A percentile compares a stretch with the other conserved stretches of the same genome.
phyloP scores from a whole-genome alignment of 148 eudicot genomes.

The Polygonum aviculare region DNA sequence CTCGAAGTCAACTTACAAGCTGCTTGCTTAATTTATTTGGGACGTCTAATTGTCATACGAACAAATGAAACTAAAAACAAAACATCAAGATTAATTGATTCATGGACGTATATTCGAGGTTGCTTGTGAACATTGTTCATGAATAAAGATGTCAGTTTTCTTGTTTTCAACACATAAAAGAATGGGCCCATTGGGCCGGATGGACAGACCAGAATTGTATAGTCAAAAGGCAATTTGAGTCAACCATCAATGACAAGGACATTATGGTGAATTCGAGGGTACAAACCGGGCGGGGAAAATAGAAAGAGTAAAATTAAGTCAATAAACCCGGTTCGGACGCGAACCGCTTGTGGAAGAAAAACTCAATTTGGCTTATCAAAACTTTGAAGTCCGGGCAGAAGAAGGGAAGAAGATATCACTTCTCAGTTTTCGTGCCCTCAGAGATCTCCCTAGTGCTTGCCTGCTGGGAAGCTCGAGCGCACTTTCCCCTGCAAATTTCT shows the following conservation, averaged over 20 bases:
- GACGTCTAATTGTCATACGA: no score
- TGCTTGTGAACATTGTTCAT: no score
- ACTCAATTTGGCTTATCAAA: background rate
- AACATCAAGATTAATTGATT: no score
- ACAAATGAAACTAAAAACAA: no score
- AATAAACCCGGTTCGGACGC: constrained; percentile 5
- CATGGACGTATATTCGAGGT: no score
- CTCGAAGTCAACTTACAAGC: no score
- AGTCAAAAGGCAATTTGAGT: no score
- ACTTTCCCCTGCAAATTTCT: background rate
- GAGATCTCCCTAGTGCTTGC: background rate
- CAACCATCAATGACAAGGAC: background rate
- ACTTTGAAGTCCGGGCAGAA: background rate
- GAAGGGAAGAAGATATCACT: background rate
- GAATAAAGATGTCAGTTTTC: no score
- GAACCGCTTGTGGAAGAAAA: background rate
- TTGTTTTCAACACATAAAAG: no score
- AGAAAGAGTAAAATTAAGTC: background rate
- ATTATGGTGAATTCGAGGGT: background rate
- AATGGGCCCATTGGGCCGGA: no score
- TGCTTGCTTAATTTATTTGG: no score
- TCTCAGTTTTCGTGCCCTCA: constrained; percentile 4
- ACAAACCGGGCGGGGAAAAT: background rate
- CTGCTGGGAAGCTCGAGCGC: constrained; percentile 4
- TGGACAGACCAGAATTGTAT: no score